Evolutionary conservation across 352 stramenopile genomes (phyloP), one percentile per base, ranked within the genome.

Genomic region (Phytopythium litorale): DNA sequence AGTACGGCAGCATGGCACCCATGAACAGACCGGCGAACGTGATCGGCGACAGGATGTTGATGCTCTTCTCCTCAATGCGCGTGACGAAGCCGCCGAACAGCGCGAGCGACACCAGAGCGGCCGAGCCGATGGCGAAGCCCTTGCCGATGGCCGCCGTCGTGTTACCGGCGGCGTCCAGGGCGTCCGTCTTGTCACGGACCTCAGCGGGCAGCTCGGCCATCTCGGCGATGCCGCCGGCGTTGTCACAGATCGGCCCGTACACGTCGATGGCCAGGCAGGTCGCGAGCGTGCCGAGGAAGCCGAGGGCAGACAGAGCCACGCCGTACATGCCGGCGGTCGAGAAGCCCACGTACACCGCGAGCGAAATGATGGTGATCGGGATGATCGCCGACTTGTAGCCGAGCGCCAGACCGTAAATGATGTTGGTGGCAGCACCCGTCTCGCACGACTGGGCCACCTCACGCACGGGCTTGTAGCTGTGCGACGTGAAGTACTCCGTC

Each of bases 311-410:
- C 66, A 99, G 89, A 9, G 84, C 79, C 60, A 94, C 97, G 74
- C 97, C 98, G 77, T 99, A 99, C 87, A 99, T 98, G 73, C 97
- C 96, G 63, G 86, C 96, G 35, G 98, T 88, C 46, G 91, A 92
- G 81, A 99, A 99, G 38, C 93, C 97, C 46, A 98, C 91, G 75
- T 98, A 99, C 66, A 99, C 92, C 62, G 98, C 97, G 63, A 98
- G 64, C n/a, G 97, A 94, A 58, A 99, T 97, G 48, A 99, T 89
- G 61, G 98, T 93, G 62, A 99, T 98, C 58, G 98, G 98, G 65
- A 99, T 97, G 64, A 99, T 99, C 54, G 94, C 96, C 73, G 97
- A 99, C 81, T 99, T 99, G 92, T 99, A 99, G 65, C 98, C 98
- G 62, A 99, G 91, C 50, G 97, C 96, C 79, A 99, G 96, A 76